Conservation (phyloP, 169 alveolate genomes). For the Plasmodium billcollinsi region DNA sequence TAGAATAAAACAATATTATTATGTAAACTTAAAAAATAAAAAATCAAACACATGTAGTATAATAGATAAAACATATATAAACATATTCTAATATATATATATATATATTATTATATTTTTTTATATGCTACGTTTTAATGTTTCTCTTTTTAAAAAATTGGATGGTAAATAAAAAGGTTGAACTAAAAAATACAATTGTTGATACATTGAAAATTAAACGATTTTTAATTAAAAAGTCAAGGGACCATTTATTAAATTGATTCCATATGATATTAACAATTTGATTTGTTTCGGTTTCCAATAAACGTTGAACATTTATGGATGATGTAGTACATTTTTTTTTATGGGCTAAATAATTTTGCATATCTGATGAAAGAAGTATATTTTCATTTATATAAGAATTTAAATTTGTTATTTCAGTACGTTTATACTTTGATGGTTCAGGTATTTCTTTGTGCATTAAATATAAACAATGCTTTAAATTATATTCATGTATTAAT, state of each 20-base stretch:
- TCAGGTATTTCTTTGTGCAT: constrained; percentile 63
- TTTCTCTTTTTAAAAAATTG: constrained; percentile 4
- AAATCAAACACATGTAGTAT: too few species aligned
- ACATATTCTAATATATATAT: too few species aligned
- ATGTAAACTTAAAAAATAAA: too few species aligned
- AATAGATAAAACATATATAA: too few species aligned
- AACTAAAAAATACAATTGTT: constrained; percentile 31
- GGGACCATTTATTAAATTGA: not conserved
- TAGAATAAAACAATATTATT: too few species aligned
- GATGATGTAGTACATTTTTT: constrained; percentile 22
- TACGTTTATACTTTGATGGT: constrained; percentile 27
- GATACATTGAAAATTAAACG: constrained; percentile 12
- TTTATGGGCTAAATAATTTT: constrained; percentile 9
- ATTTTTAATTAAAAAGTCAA: constrained; percentile 2
- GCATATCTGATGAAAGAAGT: not conserved
- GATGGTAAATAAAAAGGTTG: constrained; percentile 33
- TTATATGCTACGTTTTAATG: not conserved
- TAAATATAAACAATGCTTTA: constrained; percentile 61
- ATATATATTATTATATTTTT: too few species aligned
- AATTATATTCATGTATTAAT: constrained; percentile 29
- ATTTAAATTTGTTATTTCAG: constrained; percentile 65
- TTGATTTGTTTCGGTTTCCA: not conserved
- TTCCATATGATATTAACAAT: not conserved
- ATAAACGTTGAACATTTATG: constrained; percentile 18
- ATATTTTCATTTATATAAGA: constrained; percentile 52